A percentile compares a stretch with the other conserved stretches of the same genome.
phyloP scores from a whole-genome alignment of 768 basidiomycete species.

The Suillus subaureus region DNA sequence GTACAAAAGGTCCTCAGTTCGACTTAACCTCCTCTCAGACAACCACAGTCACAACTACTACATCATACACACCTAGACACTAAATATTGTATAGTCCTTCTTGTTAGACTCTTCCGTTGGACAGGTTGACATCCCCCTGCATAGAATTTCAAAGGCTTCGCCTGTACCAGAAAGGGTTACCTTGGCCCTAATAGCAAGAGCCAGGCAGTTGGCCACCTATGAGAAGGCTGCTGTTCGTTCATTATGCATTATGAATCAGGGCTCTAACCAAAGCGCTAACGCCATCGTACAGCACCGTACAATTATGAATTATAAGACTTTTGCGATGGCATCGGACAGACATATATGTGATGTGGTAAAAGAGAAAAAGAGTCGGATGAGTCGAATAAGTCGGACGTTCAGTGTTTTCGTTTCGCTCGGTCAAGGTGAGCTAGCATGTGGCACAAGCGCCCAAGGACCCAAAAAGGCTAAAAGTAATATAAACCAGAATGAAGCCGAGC shows the following conservation, averaged over 20 bases:
- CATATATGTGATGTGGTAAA: neutral
- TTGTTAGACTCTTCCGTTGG: neutral
- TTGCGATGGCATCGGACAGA: neutral
- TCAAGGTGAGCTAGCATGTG: neutral
- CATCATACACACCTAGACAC: neutral
- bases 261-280: neutral
- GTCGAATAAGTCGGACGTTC: neutral
- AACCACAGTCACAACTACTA: neutral
- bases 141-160: neutral
- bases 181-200: neutral
- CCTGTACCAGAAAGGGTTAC: neutral
- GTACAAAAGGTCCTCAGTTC: neutral
- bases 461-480: conserved; percentile 5
- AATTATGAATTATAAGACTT: neutral
- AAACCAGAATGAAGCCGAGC: neutral
- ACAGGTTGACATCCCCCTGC: neutral
- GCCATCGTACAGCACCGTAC: neutral
- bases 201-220: neutral
- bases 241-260: neutral
- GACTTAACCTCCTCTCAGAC: neutral
- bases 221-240: neutral
- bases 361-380: neutral
- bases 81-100: neutral
- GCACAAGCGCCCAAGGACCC: neutral
- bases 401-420: neutral